Base-by-base conservation (phyloP, 768 basidiomycete species). In the Favolaschia claudopus region DNA sequence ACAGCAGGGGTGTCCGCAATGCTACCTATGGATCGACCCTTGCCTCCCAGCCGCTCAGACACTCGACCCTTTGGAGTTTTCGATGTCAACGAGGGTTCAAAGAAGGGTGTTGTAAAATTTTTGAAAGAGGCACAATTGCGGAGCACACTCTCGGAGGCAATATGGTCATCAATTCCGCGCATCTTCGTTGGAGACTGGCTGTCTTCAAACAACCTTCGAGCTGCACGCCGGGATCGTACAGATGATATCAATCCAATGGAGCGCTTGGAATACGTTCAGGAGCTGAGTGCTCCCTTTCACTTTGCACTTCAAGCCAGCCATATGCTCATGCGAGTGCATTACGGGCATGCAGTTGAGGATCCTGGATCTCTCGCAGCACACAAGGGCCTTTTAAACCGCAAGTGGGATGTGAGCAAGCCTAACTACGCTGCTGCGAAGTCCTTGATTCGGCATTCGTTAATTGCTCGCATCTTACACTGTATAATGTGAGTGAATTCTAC, bases 31-130 rank as follows among this genome's bases (percentile, higher is more conserved):
- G 68, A 71, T 32, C 42, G 72, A 12, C 70, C 72, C 5, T 50
- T 73, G 20, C 2, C n/a, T 8, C 38, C 58, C 10, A 31, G 58
- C 34, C 66, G 70, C 45, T 66, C 66, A 4, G 70, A 72, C 39
- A 62, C 66, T 7, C 56, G 61, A 4, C 70, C 69, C 4, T 62
- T 74, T 22, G 67, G 72, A 17, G 67, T 72, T 1, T 69, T 73
- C 47, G 67, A 73, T 58, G 62, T 72, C 7, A 66, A 73, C 49
- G 72, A 73, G 51, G 72, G 72, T 4, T 73, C 72, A 0, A 73
- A 72, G 50, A 65, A 69, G 33, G 72, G 69, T 0, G 49, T 69
- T 5, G 49, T 74, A 2, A 52, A 70, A 2, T 58, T 71, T 19
- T 8, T 72, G 4, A 53, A 70, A 36, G 54, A 24, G 4, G 63